These are phyloP conservation scores for Glaciozyma martinii DNA, from an alignment of 768 basidiomycete species.

Conservation along the genomic window DNA sequence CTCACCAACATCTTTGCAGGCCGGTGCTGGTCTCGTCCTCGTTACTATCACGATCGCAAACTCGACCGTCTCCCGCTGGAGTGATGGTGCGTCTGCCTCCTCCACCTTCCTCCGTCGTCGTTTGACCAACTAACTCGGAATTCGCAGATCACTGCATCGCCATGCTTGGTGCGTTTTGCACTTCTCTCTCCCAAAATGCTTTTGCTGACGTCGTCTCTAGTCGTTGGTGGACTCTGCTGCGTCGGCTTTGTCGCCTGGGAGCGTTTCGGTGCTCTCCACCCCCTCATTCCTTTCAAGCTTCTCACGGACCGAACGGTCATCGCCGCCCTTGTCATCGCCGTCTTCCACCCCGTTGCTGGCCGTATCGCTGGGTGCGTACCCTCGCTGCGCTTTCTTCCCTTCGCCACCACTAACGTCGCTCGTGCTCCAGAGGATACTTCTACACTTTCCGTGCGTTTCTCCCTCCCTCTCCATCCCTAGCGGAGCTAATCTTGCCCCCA, in stretches of 20 bases:
- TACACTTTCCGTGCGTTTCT: conserved; percentile 3
- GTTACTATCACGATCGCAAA: conserved; percentile 39
- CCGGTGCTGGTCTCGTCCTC: conserved; percentile 37
- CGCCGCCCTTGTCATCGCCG: conserved; percentile 34
- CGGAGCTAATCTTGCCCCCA: background rate
- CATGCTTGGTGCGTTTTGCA: conserved; percentile 22
- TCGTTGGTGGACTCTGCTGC: conserved; percentile 31
- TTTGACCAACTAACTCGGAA: background rate
- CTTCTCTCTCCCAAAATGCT: no score
- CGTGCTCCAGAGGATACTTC: conserved; percentile 14
- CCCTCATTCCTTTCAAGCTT: conserved; percentile 37
- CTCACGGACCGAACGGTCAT: conserved; percentile 37
- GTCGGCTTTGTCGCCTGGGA: conserved; percentile 37
- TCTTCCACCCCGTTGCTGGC: conserved; percentile 37
- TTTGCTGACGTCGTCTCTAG: no score
- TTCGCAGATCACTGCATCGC: conserved; percentile 36
- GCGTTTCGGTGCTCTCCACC: conserved; percentile 36
- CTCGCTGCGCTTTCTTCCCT: no score
- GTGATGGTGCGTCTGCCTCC: conserved; percentile 19
- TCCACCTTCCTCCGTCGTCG: no score
- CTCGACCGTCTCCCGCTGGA: conserved; percentile 35
- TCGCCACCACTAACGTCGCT: no score
- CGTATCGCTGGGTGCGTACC: conserved; percentile 16
- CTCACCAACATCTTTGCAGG: conserved; percentile 1
- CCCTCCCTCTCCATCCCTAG: no score